Conservation (phyloP, 2,329 filamentous ascomycete species). For the Calonectria ilicicola region DNA sequence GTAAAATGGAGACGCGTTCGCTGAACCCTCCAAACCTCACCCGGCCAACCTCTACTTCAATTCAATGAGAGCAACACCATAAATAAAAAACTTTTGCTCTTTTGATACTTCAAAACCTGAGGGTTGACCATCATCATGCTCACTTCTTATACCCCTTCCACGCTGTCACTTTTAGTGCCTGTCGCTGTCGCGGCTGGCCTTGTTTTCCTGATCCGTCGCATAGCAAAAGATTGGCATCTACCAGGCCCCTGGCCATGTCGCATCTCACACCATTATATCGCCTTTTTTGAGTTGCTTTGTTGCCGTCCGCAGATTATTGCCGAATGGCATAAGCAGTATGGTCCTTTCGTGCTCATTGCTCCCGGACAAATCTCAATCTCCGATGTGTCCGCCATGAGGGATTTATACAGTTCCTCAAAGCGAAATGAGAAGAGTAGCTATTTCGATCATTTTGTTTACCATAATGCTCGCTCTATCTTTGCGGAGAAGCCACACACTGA, state of each 20-base stretch:
- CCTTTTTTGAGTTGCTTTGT: neutral
- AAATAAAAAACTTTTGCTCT: neutral
- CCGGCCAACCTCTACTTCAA: neutral
- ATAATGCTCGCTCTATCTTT: constrained; percentile 4
- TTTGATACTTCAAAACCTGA: neutral
- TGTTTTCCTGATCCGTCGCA: neutral
- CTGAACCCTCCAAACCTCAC: neutral
- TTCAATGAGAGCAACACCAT: constrained; percentile 7
- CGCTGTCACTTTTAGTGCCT: neutral
- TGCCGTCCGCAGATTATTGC: constrained; percentile 1
- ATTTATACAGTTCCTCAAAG: constrained; percentile 5
- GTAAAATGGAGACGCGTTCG: neutral
- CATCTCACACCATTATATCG: constrained; percentile 7
- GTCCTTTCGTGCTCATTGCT: constrained; percentile 5
- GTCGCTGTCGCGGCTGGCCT: neutral
- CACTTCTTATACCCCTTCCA: neutral
- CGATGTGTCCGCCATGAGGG: neutral
- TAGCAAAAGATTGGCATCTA: constrained; percentile 6
- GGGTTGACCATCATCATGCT: neutral
- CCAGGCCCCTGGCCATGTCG: constrained; percentile 13
- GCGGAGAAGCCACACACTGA: constrained; percentile 1
- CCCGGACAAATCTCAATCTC: constrained; percentile 5
- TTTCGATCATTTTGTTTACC: constrained; percentile 5
- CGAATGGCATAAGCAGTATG: constrained; percentile 8
- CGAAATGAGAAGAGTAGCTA: constrained; percentile 13